Evolutionary conservation across 2,329 filamentous ascomycete genomes (phyloP), one percentile per base, ranked within the genome.

Genomic region (Aspergillus amoenus): DNA sequence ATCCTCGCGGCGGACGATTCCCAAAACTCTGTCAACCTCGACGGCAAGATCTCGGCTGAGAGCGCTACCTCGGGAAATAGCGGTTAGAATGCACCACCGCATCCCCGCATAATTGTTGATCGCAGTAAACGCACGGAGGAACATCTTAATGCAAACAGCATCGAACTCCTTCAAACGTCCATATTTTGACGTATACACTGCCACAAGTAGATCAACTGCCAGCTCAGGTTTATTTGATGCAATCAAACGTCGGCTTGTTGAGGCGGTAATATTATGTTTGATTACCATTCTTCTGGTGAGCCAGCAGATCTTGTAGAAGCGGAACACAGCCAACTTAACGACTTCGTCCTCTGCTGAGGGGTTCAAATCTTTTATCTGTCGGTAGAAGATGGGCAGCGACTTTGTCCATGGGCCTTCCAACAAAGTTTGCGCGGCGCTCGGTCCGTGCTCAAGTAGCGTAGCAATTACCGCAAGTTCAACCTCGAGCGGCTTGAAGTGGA

Each of bases 81-180:
- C 71, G 2, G 73, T 72, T 51, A 76, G 51, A 41, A 77, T 67
- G 48, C 73, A 75, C 75, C 75, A 77, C 48, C 74, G 73, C 3
- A 76, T 60, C 2, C 75, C 75, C n/a, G 67, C 64, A 7, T 72
- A 52, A 32, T 74, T 68, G 4, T 66, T 63, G 5, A 59, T 52
- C 2, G 55, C 54, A 1, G 70, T 65, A 43, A 71, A 76, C 7
- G 69, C 71, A 18, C 74, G 73, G 15, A 73, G 42, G 44, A 76
- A 66, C 60, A 76, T 69, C 56, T 75, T 74, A 62, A 77, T 65
- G 48, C 68, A 71, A 7, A 72, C 66, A n/a, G 68, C 69, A 47
- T 75, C 69, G 52, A 77, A 76, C 0, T 66, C 64, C 13, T 66
- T 57, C 18, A 64, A 58, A 2, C 65, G 66, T 11, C 68, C 68